Evolutionary conservation across 2,329 filamentous ascomycete species (phyloP), one percentile per base, ranked within the genome.

Genomic region (Cladosporium colombiae): DNA sequence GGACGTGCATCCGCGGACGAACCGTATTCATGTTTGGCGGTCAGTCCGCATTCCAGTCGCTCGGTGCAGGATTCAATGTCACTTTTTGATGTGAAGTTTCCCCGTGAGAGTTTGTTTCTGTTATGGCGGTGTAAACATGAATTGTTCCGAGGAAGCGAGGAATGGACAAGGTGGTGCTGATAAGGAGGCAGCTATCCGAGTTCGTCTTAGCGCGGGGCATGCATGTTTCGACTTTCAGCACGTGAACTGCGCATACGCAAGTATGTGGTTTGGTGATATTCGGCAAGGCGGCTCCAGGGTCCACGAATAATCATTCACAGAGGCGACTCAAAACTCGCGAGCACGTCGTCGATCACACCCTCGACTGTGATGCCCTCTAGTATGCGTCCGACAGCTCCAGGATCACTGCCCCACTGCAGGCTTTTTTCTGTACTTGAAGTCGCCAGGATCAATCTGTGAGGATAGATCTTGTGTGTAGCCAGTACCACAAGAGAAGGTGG

Each of bases 401-500:
- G 70, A 62, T 90, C 88, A 76, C 94, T 97, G 0, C 95, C 95
- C 88, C 96, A 99, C 76, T 97, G 92, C 81, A 97, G 85, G 76
- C 93, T 97, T 57, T 93, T 85, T 80, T 98, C 95, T 65, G 88
- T 86, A 68, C 87, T 85, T 0, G 91, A 85, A 1, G 80, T 78
- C 0, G 90, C 87, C 64, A 97, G 85, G 16, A 86, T 78, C 35
- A 99, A 88, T 10, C 93, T 89, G 79, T 99, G 95, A 21, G 90
- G 84, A 74, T 96, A 99, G 27, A 96, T 86, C 80, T 98, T 98
- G 67, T 87, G 87, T 1, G 90, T 89, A 5, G 95, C 95, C 55
- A 99, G 82, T 8, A 85, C 87, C 23, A 97, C 89, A 29, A 98
- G 85, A 0, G 92, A 91, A 0, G 95, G 94, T 0, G 93, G 93